A percentile compares a stretch with the other conserved stretches of the same genome.
Evolutionary conservation across 768 basidiomycete species (phyloP).

Genomic region (Amanita fuliginea): DNA sequence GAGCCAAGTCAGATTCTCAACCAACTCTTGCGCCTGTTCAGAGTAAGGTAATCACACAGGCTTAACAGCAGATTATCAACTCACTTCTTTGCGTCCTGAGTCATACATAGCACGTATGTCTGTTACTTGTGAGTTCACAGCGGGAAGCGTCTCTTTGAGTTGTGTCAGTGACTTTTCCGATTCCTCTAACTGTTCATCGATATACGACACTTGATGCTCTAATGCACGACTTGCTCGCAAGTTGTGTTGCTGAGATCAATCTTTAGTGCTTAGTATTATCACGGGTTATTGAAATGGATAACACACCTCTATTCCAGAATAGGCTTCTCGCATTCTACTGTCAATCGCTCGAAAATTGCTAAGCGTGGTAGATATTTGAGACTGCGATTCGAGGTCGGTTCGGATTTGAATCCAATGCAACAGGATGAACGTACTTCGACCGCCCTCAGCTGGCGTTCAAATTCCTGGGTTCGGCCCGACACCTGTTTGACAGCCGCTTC

Average conservation of each 20-base stretch:
- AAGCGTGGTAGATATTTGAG: slow-evolving; percentile 55
- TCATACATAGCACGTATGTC: slow-evolving; percentile 61
- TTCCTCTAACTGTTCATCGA: slow-evolving; percentile 48
- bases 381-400: slow-evolving; percentile 26
- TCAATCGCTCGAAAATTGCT: slow-evolving; percentile 71
- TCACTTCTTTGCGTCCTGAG: slow-evolving; percentile 57
- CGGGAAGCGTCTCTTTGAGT: slow-evolving; percentile 49
- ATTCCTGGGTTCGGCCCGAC: slow-evolving; percentile 34
- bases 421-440: slow-evolving; percentile 33
- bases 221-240: slow-evolving; percentile 50
- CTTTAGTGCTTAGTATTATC: not conserved
- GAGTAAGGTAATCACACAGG: slow-evolving; percentile 3
- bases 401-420: not conserved
- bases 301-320: slow-evolving; percentile 45
- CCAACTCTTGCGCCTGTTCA: slow-evolving; percentile 50
- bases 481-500: slow-evolving; percentile 35
- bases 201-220: slow-evolving; percentile 48
- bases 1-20: slow-evolving; percentile 59
- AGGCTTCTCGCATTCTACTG: slow-evolving; percentile 53
- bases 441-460: slow-evolving; percentile 50
- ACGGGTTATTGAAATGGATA: not conserved
- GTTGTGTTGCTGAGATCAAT: slow-evolving; percentile 35
- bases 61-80: slow-evolving; percentile 8
- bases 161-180: slow-evolving; percentile 47
- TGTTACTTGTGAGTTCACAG: slow-evolving; percentile 46